A percentile compares a stretch with the other conserved stretches of the same genome.
These are phyloP conservation scores for Fusarium papillatum DNA, from an alignment of 2,329 filamentous ascomycete species.

Conservation along the genomic window DNA sequence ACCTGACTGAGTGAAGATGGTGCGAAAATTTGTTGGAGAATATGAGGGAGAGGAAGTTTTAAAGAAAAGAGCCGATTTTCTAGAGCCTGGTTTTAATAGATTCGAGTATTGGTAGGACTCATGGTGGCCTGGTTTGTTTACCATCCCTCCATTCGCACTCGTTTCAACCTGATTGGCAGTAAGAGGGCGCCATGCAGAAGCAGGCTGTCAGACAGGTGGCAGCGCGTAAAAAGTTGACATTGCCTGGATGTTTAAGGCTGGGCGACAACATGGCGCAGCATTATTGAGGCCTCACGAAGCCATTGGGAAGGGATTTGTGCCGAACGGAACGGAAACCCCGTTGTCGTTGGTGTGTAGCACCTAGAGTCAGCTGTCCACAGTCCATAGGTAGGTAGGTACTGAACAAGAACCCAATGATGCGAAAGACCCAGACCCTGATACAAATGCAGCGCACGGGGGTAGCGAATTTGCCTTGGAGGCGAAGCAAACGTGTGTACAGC, in stretches of 20 bases:
- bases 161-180: background rate
- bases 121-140: background rate
- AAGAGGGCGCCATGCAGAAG: constrained; percentile 1
- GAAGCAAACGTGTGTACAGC: background rate
- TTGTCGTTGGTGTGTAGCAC: background rate
- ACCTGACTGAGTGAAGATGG: background rate
- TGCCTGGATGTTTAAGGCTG: background rate
- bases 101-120: background rate
- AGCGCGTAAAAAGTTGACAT: background rate
- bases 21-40: background rate
- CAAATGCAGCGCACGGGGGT: background rate
- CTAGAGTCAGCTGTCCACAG: background rate
- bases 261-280: background rate
- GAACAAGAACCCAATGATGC: background rate
- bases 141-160: background rate
- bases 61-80: background rate
- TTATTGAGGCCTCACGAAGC: background rate
- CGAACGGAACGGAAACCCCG: background rate
- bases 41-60: no score
- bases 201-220: constrained; percentile 1
- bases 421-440: background rate
- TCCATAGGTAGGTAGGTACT: background rate
- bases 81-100: background rate
- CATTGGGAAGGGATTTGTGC: background rate
- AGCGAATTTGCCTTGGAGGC: background rate